These are phyloP conservation scores for Chamaecyparis obtusa DNA, from an alignment of 75 land plant species.

Conservation along the genomic window DNA sequence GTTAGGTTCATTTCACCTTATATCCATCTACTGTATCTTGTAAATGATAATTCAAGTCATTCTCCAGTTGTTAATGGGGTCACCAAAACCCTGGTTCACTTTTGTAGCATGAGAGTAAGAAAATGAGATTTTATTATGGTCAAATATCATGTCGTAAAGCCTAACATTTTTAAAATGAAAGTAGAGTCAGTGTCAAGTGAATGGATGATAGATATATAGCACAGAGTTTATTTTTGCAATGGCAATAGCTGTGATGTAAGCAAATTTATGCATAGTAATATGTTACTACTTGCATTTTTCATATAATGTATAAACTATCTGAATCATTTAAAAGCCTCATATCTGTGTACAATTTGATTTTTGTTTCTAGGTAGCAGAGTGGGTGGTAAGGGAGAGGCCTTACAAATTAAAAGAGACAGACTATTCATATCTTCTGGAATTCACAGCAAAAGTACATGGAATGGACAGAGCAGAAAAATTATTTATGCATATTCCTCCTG, in stretches of 20 bases:
- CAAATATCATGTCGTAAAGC: background rate
- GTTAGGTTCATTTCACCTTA: background rate
- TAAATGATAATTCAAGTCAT: background rate
- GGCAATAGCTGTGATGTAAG: background rate
- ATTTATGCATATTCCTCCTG: slow-evolving; percentile 54
- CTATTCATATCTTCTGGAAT: slow-evolving; percentile 65
- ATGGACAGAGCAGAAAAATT: slow-evolving; percentile 61
- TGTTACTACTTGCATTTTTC: background rate
- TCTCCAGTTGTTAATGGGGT: background rate
- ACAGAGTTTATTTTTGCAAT: background rate
- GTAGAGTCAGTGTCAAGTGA: background rate
- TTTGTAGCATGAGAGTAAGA: background rate
- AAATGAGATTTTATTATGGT: background rate
- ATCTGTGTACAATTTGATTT: background rate
- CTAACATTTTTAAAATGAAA: background rate
- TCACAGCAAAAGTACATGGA: slow-evolving; percentile 68
- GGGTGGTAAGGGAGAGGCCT: slow-evolving; percentile 76
- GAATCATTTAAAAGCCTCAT: background rate
- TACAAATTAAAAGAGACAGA: slow-evolving; percentile 67
- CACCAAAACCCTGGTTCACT: background rate
- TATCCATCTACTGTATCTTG: background rate
- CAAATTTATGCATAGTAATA: background rate
- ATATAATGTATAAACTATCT: background rate
- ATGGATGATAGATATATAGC: background rate
- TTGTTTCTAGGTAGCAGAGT: slow-evolving; percentile 72